Percentiles rank a stretch among this genome's conserved stretches.
These are phyloP conservation scores for Helichrysum umbraculigerum DNA, from an alignment of 129 eudicot species.

Conservation along the genomic window DNA sequence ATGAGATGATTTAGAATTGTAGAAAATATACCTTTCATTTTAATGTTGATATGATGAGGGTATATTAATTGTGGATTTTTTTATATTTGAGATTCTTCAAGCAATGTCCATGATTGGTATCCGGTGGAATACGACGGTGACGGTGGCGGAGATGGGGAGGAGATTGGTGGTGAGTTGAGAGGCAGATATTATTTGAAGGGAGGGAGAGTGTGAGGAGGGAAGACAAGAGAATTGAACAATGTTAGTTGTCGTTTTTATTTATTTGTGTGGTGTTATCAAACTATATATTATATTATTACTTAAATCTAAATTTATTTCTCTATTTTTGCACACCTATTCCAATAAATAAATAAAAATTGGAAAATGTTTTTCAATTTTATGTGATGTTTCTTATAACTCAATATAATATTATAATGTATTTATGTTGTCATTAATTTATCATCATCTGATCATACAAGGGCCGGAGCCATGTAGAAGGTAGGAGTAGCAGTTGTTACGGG, in stretches of 20 bases:
- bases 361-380: neutral
- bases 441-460: too few relatives aligned
- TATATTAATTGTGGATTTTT: neutral
- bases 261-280: slow-evolving; percentile 1
- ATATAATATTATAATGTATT: neutral
- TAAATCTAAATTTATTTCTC: slow-evolving; percentile 17
- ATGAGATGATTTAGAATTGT: neutral
- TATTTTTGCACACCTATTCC: slow-evolving; percentile 28
- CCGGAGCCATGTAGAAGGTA: too few relatives aligned
- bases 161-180: slow-evolving; percentile 39
- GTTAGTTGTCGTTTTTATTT: neutral
- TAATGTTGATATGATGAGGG: neutral
- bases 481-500: too few relatives aligned
- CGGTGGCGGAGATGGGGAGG: slow-evolving; percentile 29
- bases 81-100: slow-evolving; percentile 2
- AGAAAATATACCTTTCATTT: slow-evolving; percentile 30
- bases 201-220: too few relatives aligned
- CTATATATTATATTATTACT: neutral
- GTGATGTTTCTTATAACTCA: neutral
- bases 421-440: too few relatives aligned
- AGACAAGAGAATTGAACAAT: slow-evolving; percentile 11
- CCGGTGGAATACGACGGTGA: slow-evolving; percentile 13
- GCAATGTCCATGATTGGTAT: slow-evolving; percentile 24
- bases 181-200: slow-evolving; percentile 53
- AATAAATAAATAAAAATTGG: neutral